These are phyloP conservation scores for Penicillium pulvis DNA, from an alignment of 495 filamentous ascomycete genomes.

Conservation along the genomic window DNA sequence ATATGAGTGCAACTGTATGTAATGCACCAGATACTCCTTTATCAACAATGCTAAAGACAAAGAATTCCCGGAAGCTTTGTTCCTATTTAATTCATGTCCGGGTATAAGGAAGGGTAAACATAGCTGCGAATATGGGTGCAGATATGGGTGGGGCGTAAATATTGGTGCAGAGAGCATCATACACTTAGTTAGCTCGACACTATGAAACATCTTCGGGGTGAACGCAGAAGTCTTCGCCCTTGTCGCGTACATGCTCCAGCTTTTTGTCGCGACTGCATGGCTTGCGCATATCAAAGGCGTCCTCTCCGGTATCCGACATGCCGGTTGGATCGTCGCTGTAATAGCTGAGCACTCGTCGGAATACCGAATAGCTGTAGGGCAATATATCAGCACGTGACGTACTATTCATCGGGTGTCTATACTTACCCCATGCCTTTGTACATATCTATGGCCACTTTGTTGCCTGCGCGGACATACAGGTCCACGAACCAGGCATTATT, in stretches of 20 bases:
- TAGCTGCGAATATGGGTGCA: no score
- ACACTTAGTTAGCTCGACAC: background rate
- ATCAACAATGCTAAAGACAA: background rate
- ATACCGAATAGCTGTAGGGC: slow-evolving; percentile 66
- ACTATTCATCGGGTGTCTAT: no score
- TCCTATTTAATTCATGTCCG: background rate
- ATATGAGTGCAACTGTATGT: background rate
- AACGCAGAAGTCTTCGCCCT: slow-evolving; percentile 82
- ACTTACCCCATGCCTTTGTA: slow-evolving; percentile 86
- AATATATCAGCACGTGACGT: slow-evolving; percentile 5
- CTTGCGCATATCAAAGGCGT: slow-evolving; percentile 97
- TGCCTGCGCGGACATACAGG: slow-evolving; percentile 86
- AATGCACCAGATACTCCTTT: background rate
- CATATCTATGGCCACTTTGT: slow-evolving; percentile 81
- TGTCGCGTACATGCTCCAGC: slow-evolving; percentile 71
- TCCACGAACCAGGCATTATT: slow-evolving; percentile 93
- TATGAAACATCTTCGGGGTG: slow-evolving; percentile 76
- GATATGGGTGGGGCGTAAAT: no score
- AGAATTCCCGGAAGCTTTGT: background rate
- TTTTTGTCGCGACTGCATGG: slow-evolving; percentile 81
- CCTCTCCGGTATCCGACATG: slow-evolving; percentile 61
- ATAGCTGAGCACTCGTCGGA: slow-evolving; percentile 83
- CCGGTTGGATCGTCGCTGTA: slow-evolving; percentile 78
- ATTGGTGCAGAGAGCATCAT: background rate
- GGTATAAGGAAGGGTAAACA: no score